Evolutionary conservation across 495 filamentous ascomycete genomes (phyloP), one percentile per base, ranked within the genome.

Genomic region (Annulohypoxylon bovei): DNA sequence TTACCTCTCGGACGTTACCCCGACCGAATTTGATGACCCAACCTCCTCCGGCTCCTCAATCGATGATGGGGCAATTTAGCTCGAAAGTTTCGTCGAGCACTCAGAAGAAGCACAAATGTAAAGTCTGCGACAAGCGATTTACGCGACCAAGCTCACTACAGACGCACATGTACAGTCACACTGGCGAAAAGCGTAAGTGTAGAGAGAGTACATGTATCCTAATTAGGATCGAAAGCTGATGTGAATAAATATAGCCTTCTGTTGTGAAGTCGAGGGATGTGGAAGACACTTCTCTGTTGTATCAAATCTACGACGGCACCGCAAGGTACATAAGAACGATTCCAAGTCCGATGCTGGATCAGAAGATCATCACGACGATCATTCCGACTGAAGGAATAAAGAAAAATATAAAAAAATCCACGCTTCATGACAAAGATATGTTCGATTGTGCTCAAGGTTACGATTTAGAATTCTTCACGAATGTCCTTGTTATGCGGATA

Each of bases 101-200:
- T 27, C 95, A 98, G 76, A 99, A 99, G 89, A 99, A 98, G 85
- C 95, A 99, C 83, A 98, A 97, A 82, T 99, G 95, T 86, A 98
- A 98, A 85, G 92, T 99, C 54, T 99, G 95, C 84, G 95, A 98
- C 81, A 99, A 99, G 88, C 89, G 95, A 6, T 99, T 99, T 79
- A 98, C 95, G 8, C 88, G 95, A 39, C 95, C 95, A 0, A 98
- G 95, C 76, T 99, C 95, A 6, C 80, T 99, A 32, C 96, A 98
- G 73, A 99, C 95, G 23, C 95, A 99, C 76, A 98, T 98, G 89
- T 99, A 99, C 81, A 97, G 94, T 78, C 95, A 99, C 79, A 99
- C 95, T 54, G 95, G 95, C 74, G 96, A 99, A 80, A 99, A 99
- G 82, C 95, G 94, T 98, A 87, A 90, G 94, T 89, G 9, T 18